These are phyloP conservation scores for Drechslera avenae DNA, from an alignment of 2,329 filamentous ascomycete genomes.

Conservation along the genomic window DNA sequence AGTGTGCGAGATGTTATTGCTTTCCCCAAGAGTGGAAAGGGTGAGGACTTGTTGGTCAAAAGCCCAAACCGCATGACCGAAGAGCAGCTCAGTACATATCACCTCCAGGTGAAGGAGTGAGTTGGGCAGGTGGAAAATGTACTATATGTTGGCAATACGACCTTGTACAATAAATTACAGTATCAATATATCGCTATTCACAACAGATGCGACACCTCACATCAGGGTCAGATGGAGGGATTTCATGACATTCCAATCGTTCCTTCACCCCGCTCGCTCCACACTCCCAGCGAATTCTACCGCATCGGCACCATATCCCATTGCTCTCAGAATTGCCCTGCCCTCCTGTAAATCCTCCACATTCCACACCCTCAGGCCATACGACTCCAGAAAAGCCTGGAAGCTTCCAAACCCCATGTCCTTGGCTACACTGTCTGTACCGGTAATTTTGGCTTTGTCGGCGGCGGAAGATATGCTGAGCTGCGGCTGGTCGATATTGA, in stretches of 20 bases:
- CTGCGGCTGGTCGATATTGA: no score
- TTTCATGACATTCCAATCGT: no score
- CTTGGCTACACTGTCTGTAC: constrained; percentile 16
- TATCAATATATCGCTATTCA: no score
- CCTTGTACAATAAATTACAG: neutral
- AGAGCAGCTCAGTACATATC: constrained; percentile 64
- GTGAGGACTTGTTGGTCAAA: constrained; percentile 82
- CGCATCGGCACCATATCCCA: constrained; percentile 21
- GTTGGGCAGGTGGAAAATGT: neutral
- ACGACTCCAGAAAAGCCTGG: constrained; percentile 20
- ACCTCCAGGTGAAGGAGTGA: constrained; percentile 48
- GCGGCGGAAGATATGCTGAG: constrained; percentile 5
- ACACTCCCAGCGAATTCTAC: neutral
- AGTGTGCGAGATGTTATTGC: constrained; percentile 93
- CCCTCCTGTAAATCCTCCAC: constrained; percentile 26
- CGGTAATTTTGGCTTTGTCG: constrained; percentile 10
- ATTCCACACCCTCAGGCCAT: constrained; percentile 16
- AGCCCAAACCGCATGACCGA: constrained; percentile 73
- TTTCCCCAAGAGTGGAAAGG: constrained; percentile 91
- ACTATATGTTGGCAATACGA: neutral
- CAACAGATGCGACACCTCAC: no score
- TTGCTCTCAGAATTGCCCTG: constrained; percentile 25
- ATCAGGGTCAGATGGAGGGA: no score
- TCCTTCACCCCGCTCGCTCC: neutral
- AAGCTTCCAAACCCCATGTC: constrained; percentile 22